Percentiles rank a stretch among this genome's conserved stretches.
Conservation (phyloP, 768 basidiomycete genomes). For the Daedalea quercina region DNA sequence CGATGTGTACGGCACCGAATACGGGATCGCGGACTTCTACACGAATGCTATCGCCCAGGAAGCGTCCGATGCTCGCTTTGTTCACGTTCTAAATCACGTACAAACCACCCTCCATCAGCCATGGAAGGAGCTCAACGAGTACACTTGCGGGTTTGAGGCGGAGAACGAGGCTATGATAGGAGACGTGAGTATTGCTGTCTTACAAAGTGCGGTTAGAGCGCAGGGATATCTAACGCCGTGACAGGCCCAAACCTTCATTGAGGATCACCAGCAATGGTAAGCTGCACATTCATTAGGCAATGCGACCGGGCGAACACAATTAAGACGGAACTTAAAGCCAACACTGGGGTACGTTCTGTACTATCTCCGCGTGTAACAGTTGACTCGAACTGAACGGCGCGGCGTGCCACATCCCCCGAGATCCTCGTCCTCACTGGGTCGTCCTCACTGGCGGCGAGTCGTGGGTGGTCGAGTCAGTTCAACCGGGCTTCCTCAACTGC, state of each 20-base stretch:
- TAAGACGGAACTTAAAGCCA: conserved; percentile 14
- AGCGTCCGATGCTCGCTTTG: conserved; percentile 31
- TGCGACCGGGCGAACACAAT: conserved; percentile 24
- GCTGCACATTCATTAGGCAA: conserved; percentile 14
- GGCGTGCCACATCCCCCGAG: conserved; percentile 7
- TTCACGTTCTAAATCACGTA: conserved; percentile 32
- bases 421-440: conserved; percentile 24
- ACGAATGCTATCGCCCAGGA: conserved; percentile 17
- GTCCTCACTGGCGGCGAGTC: conserved; percentile 25
- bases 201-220: neutral
- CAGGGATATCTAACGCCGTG: no score
- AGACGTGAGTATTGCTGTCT: conserved; percentile 4
- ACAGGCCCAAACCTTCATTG: conserved; percentile 21
- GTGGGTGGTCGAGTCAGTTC: conserved; percentile 23
- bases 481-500: conserved; percentile 19
- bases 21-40: conserved; percentile 29
- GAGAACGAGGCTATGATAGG: conserved; percentile 31
- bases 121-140: conserved; percentile 30
- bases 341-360: conserved; percentile 15
- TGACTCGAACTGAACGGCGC: neutral
- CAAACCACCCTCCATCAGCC: conserved; percentile 28
- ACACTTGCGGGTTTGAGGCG: conserved; percentile 33
- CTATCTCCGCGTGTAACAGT: neutral
- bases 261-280: conserved; percentile 18
- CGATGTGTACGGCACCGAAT: conserved; percentile 28